These are phyloP conservation scores for Exserohilum rostratum DNA, from an alignment of 2,329 filamentous ascomycete species.

Conservation along the genomic window DNA sequence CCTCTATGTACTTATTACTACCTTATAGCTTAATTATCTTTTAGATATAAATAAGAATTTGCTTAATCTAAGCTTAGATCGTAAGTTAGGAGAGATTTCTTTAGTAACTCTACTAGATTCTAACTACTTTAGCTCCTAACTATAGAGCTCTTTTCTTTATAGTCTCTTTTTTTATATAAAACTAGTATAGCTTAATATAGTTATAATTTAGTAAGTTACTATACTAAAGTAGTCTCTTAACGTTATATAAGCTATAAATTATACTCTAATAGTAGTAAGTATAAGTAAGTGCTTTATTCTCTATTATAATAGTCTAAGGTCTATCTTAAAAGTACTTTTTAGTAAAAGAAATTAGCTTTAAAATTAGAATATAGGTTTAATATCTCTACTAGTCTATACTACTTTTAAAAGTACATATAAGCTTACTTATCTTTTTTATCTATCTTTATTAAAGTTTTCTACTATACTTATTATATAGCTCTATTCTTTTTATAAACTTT, in stretches of 20 bases:
- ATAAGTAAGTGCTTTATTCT: constrained; percentile 19
- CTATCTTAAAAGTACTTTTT: constrained; percentile 8
- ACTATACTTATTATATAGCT: too few relatives aligned
- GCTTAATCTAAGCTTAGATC: constrained; percentile 20
- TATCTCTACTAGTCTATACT: constrained; percentile 14
- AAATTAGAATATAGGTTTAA: neutral
- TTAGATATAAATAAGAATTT: constrained; percentile 17
- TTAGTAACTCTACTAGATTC: too few relatives aligned
- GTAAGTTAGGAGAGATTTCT: constrained; percentile 13
- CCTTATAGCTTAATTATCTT: constrained; percentile 19
- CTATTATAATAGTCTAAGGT: constrained; percentile 11
- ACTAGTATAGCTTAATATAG: too few relatives aligned
- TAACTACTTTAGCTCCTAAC: too few relatives aligned
- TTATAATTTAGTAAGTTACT: constrained; percentile 18
- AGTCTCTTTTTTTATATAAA: too few relatives aligned
- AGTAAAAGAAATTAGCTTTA: constrained; percentile 17
- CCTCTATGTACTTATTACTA: too few relatives aligned
- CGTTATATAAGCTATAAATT: constrained; percentile 3
- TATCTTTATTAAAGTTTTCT: too few relatives aligned
- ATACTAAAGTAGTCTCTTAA: constrained; percentile 12
- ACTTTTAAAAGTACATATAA: neutral
- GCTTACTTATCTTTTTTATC: too few relatives aligned
- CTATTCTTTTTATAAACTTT: too few relatives aligned
- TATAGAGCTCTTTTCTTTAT: too few relatives aligned
- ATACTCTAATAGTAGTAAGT: neutral